A percentile compares a stretch with the other conserved stretches of the same genome.
These are phyloP conservation scores for Lasiosphaeris hirsuta DNA, from an alignment of 495 filamentous ascomycete species.

Conservation along the genomic window DNA sequence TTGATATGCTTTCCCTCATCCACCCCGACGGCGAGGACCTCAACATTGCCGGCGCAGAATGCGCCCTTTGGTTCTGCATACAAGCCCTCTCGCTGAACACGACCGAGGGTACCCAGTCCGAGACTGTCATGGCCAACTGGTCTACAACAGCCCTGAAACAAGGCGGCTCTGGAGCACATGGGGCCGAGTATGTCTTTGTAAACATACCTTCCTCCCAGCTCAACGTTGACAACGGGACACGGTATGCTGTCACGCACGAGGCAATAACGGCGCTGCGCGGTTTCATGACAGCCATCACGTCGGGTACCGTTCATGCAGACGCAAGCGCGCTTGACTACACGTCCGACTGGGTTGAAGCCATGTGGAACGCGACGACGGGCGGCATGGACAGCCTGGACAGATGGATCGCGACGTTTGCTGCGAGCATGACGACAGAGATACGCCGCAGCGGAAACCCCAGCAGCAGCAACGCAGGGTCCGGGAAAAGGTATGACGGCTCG, in stretches of 20 bases:
- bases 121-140: constrained; percentile 25
- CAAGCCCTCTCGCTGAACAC: constrained; percentile 27
- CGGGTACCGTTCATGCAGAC: constrained; percentile 27
- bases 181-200: constrained; percentile 29
- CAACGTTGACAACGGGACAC: constrained; percentile 22
- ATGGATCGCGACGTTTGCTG: constrained; percentile 31
- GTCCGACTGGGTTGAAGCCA: constrained; percentile 41
- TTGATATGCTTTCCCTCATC: constrained; percentile 32
- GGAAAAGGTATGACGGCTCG: constrained; percentile 24
- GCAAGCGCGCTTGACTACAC: constrained; percentile 27
- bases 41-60: constrained; percentile 16
- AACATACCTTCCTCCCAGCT: constrained; percentile 26
- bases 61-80: constrained; percentile 39
- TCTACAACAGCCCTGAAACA: constrained; percentile 24
- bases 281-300: constrained; percentile 32
- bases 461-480: not conserved
- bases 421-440: constrained; percentile 34
- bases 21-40: constrained; percentile 14
- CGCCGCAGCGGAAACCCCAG: constrained; percentile 25
- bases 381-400: constrained; percentile 18
- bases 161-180: constrained; percentile 10
- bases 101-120: constrained; percentile 24
- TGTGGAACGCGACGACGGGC: constrained; percentile 24
- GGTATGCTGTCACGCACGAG: constrained; percentile 29
- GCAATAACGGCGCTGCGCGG: constrained; percentile 24